These are phyloP conservation scores for Aphanomyces astaci DNA, from an alignment of 352 stramenopile genomes.

Conservation along the genomic window DNA sequence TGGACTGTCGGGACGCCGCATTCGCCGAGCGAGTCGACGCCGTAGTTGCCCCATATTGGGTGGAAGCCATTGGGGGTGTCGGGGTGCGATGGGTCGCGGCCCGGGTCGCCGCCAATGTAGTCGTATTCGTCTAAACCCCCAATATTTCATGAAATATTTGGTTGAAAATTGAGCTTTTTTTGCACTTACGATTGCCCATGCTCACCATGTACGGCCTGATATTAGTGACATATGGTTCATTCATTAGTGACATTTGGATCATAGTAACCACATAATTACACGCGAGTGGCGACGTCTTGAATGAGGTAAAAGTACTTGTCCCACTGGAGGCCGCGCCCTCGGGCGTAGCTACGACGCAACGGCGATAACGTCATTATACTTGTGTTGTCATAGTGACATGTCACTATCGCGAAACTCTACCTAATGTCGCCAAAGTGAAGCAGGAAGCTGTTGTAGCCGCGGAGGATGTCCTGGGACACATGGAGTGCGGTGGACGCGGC, in stretches of 20 bases:
- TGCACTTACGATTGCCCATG: conserved; percentile 57
- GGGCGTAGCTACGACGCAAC: conserved; percentile 43
- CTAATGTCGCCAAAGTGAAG: conserved; percentile 73
- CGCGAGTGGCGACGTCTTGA: conserved; percentile 52
- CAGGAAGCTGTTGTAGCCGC: conserved; percentile 60
- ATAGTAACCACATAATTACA: too few species aligned
- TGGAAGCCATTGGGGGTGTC: conserved; percentile 54
- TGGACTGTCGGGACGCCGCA: conserved; percentile 73
- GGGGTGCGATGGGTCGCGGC: conserved; percentile 46
- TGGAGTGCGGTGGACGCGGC: conserved; percentile 48
- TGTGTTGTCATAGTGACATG: too few species aligned
- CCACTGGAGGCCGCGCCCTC: conserved; percentile 49
- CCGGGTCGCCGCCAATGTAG: conserved; percentile 41
- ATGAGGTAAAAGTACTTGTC: conserved; percentile 72
- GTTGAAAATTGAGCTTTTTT: too few species aligned
- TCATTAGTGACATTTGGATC: too few species aligned
- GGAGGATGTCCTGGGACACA: conserved; percentile 48
- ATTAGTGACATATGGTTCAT: conserved; percentile 10
- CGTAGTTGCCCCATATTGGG: conserved; percentile 60
- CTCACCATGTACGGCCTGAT: conserved; percentile 66
- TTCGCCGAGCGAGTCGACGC: conserved; percentile 57
- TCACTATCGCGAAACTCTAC: conserved; percentile 25
- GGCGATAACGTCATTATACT: neutral
- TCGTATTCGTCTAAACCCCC: conserved; percentile 80
- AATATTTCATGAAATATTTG: too few species aligned